These are phyloP conservation scores for Laetiporus sulphureus DNA, from an alignment of 1,284 basidiomycete genomes.

Conservation along the genomic window DNA sequence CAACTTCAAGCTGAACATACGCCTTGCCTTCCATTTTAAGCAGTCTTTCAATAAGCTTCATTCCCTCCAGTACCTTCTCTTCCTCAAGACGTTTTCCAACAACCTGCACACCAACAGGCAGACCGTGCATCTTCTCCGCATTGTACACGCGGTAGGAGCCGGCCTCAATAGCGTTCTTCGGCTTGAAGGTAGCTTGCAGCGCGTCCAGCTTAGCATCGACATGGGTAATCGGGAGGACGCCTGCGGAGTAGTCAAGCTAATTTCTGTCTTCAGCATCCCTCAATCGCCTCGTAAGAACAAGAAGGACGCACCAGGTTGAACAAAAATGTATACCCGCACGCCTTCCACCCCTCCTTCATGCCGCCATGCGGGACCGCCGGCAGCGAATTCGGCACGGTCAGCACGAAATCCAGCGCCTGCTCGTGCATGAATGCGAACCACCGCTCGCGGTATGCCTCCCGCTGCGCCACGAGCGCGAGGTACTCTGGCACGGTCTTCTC, in stretches of 20 bases:
- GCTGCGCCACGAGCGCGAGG: constrained; percentile 45
- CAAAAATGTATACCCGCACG: constrained; percentile 36
- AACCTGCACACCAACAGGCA: constrained; percentile 63
- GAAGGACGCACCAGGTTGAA: constrained; percentile 62
- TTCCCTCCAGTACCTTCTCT: constrained; percentile 48
- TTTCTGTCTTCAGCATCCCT: no score
- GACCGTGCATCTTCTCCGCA: constrained; percentile 53
- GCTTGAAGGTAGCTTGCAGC: constrained; percentile 31
- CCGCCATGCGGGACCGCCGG: constrained; percentile 48
- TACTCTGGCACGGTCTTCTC: constrained; percentile 51
- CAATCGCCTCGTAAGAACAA: background rate
- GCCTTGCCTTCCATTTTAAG: constrained; percentile 18
- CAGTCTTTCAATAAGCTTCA: constrained; percentile 32
- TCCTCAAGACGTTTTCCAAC: constrained; percentile 55
- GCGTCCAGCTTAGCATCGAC: constrained; percentile 56
- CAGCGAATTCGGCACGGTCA: constrained; percentile 52
- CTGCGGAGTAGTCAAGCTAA: constrained; percentile 66
- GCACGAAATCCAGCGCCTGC: constrained; percentile 45
- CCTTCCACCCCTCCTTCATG: constrained; percentile 23
- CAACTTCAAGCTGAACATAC: constrained; percentile 17
- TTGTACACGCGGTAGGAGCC: constrained; percentile 44
- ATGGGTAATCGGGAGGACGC: constrained; percentile 65
- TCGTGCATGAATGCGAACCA: constrained; percentile 23
- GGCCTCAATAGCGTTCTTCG: constrained; percentile 21
- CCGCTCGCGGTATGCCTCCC: constrained; percentile 46